Evolutionary conservation across 2,329 filamentous ascomycete genomes (phyloP).

Genomic region (Nothopassalora personata): DNA sequence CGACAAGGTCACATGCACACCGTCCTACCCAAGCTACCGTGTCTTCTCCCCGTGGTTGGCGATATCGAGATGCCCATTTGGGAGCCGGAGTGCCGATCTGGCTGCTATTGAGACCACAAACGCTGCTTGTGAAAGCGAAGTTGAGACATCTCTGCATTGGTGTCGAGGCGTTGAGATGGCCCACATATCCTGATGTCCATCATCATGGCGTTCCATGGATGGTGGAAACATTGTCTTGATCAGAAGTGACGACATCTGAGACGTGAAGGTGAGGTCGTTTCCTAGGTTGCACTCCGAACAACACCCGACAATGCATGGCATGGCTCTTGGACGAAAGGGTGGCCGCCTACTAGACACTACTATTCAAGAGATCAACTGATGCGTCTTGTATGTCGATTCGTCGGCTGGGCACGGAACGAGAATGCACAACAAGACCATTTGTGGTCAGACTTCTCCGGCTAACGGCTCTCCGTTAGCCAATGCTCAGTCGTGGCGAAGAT

Average conservation of each 20-base stretch:
- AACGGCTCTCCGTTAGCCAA: neutral
- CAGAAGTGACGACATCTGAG: neutral
- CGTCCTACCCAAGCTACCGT: neutral
- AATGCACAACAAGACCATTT: too few species aligned
- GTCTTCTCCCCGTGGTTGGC: neutral
- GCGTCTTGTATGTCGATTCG: neutral
- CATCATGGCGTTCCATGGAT: neutral
- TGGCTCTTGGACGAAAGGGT: too few species aligned
- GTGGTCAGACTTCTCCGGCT: too few species aligned
- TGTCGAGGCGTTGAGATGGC: neutral
- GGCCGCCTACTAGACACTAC: neutral
- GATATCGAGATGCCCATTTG: neutral
- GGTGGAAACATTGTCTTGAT: neutral
- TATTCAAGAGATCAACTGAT: neutral
- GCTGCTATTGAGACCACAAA: neutral
- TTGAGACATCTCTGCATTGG: neutral
- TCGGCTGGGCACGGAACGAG: neutral
- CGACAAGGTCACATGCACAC: neutral
- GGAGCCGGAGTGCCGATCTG: neutral
- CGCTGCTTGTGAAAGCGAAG: neutral
- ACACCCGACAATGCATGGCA: neutral
- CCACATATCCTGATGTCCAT: neutral
- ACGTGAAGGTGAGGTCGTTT: neutral
- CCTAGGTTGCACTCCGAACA: neutral
- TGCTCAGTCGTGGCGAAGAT: neutral